Percentiles rank a stretch among this genome's conserved stretches.
These are phyloP conservation scores for Apiospora arundinis DNA, from an alignment of 2,329 filamentous ascomycete genomes.

Conservation along the genomic window DNA sequence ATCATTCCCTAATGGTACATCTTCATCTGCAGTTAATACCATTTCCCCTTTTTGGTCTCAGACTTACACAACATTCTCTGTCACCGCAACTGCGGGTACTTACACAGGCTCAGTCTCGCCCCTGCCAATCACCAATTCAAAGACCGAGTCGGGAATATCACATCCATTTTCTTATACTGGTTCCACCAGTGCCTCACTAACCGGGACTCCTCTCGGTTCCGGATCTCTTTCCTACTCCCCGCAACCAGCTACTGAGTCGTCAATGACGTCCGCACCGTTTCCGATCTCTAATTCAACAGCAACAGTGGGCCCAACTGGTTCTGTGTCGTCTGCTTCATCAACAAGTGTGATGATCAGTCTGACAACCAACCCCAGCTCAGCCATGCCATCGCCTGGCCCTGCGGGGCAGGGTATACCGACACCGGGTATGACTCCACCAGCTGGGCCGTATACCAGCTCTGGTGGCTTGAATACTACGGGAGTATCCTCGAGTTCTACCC, in stretches of 20 bases:
- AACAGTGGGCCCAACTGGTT: background rate
- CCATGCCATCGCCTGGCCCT: background rate
- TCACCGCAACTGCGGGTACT: conserved; percentile 21
- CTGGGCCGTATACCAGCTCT: background rate
- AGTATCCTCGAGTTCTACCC: conserved; percentile 4
- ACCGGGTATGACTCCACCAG: background rate
- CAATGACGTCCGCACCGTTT: background rate
- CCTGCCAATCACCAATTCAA: background rate
- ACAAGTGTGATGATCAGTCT: background rate
- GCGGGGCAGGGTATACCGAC: conserved; percentile 13
- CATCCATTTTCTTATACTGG: conserved; percentile 24
- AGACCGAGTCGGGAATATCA: background rate
- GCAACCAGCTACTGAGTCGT: background rate
- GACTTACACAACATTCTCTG: background rate
- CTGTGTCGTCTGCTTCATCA: background rate
- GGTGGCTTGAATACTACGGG: background rate
- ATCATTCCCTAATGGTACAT: conserved; percentile 8
- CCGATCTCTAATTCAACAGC: conserved; percentile 11
- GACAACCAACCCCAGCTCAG: background rate
- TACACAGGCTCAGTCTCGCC: conserved; percentile 20
- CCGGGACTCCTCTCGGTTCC: background rate
- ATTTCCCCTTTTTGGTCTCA: conserved; percentile 1
- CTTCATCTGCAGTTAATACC: background rate
- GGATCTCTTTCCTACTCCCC: background rate
- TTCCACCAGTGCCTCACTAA: conserved; percentile 24